Percentiles rank a stretch among this genome's conserved stretches.
Evolutionary conservation across 2,329 filamentous ascomycete genomes (phyloP).

Genomic region (Ophiostoma novo-ulmi): DNA sequence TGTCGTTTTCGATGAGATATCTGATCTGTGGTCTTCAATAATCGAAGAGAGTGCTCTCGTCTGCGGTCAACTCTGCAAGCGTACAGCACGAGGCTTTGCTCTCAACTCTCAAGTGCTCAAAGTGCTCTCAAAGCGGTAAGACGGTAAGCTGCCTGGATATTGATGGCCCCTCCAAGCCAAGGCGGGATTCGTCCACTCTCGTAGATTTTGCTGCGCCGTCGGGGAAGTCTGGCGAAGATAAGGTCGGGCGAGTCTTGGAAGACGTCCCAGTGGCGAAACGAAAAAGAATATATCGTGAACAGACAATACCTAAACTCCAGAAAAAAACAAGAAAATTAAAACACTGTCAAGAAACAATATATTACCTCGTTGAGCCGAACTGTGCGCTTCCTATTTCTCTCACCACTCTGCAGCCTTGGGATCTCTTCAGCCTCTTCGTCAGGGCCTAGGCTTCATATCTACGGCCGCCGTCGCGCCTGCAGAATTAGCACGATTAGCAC

Average conservation of each 20-base stretch:
- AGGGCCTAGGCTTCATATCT: not conserved
- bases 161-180: conserved; percentile 5
- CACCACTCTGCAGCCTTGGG: not conserved
- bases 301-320: not conserved
- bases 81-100: not conserved
- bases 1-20: not conserved
- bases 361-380: not conserved
- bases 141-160: not conserved
- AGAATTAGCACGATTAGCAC: conserved; percentile 14
- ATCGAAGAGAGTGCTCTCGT: not conserved
- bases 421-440: not conserved
- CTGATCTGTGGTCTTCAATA: too few species aligned
- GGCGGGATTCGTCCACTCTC: not conserved
- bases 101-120: not conserved
- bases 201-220: not conserved
- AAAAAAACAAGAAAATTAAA: not conserved
- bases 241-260: conserved; percentile 7
- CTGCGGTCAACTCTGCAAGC: not conserved
- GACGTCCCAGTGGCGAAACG: conserved; percentile 7
- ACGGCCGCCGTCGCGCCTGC: not conserved
- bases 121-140: not conserved
- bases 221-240: conserved; percentile 1
- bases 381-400: not conserved
- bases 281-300: not conserved
- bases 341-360: not conserved